Evolutionary conservation across 148 eudicot species (phyloP), one percentile per base, ranked within the genome.

Genomic region (Fallopia convolvulus): DNA sequence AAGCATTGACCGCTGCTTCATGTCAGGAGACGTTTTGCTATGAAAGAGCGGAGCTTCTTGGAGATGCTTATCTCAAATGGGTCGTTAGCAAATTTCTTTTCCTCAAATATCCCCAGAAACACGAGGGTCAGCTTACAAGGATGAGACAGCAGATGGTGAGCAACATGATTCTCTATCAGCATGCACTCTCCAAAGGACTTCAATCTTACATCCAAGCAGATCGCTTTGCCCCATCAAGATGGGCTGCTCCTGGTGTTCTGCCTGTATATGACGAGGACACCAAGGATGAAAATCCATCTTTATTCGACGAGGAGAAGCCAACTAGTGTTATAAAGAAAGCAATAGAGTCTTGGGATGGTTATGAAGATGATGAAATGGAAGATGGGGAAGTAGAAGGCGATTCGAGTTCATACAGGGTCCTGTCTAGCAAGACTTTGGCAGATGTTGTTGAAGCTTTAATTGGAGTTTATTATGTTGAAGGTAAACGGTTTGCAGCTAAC

Each of bases 111-210:
- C 97, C 99, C 71, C 92, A 92, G 88, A 95, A 92, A 75, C 99
- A 95, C 41, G 99, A 95, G 86, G 99, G 99, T 70, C 99, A 95
- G 80, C 97, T 95, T 49, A 95, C 99, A 39, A 88, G 97, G 79
- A 91, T 95, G 97, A 91, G 99, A 79, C 99, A 95, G 77, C 92
- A 92, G 83, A 95, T 91, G 99, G 99, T 95, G 58, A 95, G 99
- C 81, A 95, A 95, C 88, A 85, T 92, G 88, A 87, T 95, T 55
- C 82, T 95, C 36, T 95, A 92, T 83, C 97, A 95, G 65, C 88
- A 76, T 82, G 97, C 99, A 56, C 78, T 95, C 74, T 83, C 84
- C 21, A 91, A 86, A 83, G 94, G 93, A 81, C 94, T 95, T 75
- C 97, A 95, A 76, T 89, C 97, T 8, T 95, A 86, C 83, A 92